These are phyloP conservation scores for Alternaria gaisen DNA, from an alignment of 2,329 filamentous ascomycete species.

Conservation along the genomic window DNA sequence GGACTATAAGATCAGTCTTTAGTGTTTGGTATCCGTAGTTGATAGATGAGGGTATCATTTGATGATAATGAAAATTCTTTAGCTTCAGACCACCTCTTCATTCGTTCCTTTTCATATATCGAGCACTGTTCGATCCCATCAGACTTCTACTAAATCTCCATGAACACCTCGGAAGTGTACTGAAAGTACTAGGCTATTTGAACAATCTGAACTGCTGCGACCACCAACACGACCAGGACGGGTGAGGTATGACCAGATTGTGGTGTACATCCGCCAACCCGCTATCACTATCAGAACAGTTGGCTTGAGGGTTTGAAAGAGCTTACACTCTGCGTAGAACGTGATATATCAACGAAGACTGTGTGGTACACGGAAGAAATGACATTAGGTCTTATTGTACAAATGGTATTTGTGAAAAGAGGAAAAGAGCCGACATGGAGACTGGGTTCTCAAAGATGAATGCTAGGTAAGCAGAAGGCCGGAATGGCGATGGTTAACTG, in stretches of 20 bases:
- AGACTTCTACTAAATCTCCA: accelerated
- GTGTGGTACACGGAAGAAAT: neutral
- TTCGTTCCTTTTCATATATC: neutral
- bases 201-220: neutral
- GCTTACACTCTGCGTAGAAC: neutral
- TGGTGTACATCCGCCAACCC: accelerated
- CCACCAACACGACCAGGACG: accelerated
- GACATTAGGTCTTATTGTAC: neutral
- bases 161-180: accelerated
- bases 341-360: neutral
- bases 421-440: neutral
- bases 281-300: neutral
- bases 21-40: neutral
- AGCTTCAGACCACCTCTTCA: neutral
- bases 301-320: neutral
- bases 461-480: neutral
- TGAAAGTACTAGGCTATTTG: neutral
- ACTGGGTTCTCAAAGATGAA: neutral
- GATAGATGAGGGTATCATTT: neutral
- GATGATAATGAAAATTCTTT: neutral
- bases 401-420: neutral
- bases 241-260: neutral
- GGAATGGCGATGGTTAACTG: neutral
- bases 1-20: neutral
- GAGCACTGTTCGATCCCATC: neutral